Evolutionary conservation across 306 rosid species (phyloP).

Genomic region (Comarum palustre): DNA sequence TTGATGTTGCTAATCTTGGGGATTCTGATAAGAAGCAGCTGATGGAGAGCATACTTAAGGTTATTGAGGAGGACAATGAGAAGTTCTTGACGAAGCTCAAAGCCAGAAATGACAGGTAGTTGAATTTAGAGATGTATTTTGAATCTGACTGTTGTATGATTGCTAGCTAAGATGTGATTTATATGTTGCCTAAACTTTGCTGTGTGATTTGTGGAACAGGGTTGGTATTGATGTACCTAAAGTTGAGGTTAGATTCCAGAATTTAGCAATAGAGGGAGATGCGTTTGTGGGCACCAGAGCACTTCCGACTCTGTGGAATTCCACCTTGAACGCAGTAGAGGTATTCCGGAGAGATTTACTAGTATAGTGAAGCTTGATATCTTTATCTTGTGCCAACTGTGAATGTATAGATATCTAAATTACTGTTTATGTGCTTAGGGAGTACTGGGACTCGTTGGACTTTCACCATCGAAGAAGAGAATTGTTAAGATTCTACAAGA

Average conservation of each 20-base stretch:
- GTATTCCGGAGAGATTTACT: slow-evolving; percentile 22
- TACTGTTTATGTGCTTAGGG: slow-evolving; percentile 29
- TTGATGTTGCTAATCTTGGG: slow-evolving; percentile 59
- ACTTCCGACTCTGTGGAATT: slow-evolving; percentile 50
- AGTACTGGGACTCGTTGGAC: slow-evolving; percentile 41
- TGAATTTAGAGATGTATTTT: too few species aligned
- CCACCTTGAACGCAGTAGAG: slow-evolving; percentile 49
- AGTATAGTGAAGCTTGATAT: background rate
- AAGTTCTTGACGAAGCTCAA: slow-evolving; percentile 46
- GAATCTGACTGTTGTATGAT: background rate
- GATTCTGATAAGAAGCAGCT: slow-evolving; percentile 48
- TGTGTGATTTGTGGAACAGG: slow-evolving; percentile 26
- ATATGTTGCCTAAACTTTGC: background rate
- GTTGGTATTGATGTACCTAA: slow-evolving; percentile 58
- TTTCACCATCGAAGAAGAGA: slow-evolving; percentile 54
- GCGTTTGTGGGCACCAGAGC: slow-evolving; percentile 63
- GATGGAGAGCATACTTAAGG: slow-evolving; percentile 53
- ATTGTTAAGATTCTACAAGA: slow-evolving; percentile 51
- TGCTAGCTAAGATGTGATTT: background rate
- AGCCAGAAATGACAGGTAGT: slow-evolving; percentile 57
- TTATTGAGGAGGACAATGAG: slow-evolving; percentile 69
- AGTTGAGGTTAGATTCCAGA: slow-evolving; percentile 53
- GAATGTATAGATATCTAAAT: slow-evolving; percentile 2
- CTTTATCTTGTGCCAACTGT: background rate
- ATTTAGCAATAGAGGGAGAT: slow-evolving; percentile 61